Base-by-base conservation (phyloP, 441 rosid species). In the Manihot esculenta region DNA sequence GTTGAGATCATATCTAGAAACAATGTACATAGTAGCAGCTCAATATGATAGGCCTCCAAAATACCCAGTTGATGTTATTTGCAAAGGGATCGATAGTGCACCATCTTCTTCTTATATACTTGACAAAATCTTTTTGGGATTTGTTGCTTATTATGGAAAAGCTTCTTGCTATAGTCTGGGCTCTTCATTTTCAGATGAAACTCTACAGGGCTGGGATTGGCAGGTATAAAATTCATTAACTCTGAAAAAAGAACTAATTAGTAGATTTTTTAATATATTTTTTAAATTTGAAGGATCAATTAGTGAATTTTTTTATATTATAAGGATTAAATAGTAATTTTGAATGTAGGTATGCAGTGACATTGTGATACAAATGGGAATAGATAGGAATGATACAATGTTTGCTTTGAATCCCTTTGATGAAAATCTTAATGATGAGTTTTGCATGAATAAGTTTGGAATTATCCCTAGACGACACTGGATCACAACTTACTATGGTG, bases 31-130 rank as follows among this genome's bases (percentile, higher is more conserved):
- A 0, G 23, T 10, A 2, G 70, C 69, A 44, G 82, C 86, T 59
- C 84, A 83, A 47, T 78, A 66, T 23, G 78, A 83, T 47, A 13
- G 18, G 12, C 86, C 80, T 21, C 65, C 76, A 1, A 56, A 14
- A 12, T 55, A 70, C 53, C 82, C 73, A 0, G 76, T 83, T 17
- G 53, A 45, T 7, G 15, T 0, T 3, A 47, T 70, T 14, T 63
- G 79, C 62, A 20, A 56, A 5, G 78, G 60, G 0, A 72, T 80
- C 0, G 66, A 78, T 18, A 69, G 71, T 20, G 77, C 77, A 48
- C 30, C 72, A 5, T 2, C 38, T 47, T 64, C 71, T 13, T 53
- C 44, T 10, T 73, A 67, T 18, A 27, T 55, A 24, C 75, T 83
- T 2, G 64, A 41, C 72, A 63, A 41, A 42, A 69, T 80, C 44